These are phyloP conservation scores for Talaromyces sp. DNA, from an alignment of 2,329 filamentous ascomycete species.

Conservation along the genomic window DNA sequence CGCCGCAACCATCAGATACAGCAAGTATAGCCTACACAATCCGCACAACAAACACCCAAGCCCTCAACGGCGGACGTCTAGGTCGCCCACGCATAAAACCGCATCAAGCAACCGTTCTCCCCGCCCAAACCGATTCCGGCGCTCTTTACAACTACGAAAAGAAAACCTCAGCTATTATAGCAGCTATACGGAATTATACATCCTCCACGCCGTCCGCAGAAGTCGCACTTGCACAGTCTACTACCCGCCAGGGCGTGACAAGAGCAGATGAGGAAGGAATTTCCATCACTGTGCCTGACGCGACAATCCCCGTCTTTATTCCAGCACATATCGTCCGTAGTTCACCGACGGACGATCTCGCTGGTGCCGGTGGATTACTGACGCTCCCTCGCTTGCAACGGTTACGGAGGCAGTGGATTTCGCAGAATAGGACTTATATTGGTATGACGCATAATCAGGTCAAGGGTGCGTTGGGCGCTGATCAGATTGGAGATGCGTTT, in stretches of 20 bases:
- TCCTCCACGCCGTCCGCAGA: conserved; percentile 40
- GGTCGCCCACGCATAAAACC: conserved; percentile 35
- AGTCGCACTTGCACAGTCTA: conserved; percentile 33
- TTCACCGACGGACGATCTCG: conserved; percentile 43
- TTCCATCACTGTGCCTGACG: conserved; percentile 36
- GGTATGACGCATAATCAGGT: conserved; percentile 37
- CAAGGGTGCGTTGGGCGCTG: conserved; percentile 33
- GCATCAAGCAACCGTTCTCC: conserved; percentile 46
- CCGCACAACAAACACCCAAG: conserved; percentile 23
- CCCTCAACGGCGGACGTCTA: conserved; percentile 23
- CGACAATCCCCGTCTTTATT: conserved; percentile 35
- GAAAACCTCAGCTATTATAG: conserved; percentile 42
- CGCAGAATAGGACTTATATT: conserved; percentile 45
- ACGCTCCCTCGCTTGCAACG: conserved; percentile 45
- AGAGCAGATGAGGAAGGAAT: conserved; percentile 30
- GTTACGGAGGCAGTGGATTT: conserved; percentile 47
- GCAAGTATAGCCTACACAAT: conserved; percentile 29
- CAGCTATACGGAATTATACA: conserved; percentile 43
- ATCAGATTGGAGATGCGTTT: conserved; percentile 46
- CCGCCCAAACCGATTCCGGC: conserved; percentile 39
- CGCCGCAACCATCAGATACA: conserved; percentile 28
- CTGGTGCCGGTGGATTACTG: conserved; percentile 42
- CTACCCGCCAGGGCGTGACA: not conserved
- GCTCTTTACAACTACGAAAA: conserved; percentile 48
- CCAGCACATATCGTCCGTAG: conserved; percentile 39